phyloP scores from a whole-genome alignment of 352 stramenopile species.

The Globisporangium lucens region DNA sequence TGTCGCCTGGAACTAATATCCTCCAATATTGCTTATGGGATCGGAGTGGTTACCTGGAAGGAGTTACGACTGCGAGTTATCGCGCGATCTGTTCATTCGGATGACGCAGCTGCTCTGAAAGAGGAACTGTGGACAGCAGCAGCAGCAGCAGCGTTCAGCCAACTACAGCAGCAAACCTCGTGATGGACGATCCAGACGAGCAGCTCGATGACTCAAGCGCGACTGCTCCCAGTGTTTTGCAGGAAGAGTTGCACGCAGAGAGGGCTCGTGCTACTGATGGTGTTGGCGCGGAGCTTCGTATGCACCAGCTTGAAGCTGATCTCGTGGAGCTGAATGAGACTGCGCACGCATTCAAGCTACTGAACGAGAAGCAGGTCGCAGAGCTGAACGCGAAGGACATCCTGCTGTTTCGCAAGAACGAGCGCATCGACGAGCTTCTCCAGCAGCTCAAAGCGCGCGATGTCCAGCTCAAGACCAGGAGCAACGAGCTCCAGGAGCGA shows the following conservation, averaged over 20 bases:
- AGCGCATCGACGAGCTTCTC: conserved; percentile 59
- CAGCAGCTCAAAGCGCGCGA: conserved; percentile 38
- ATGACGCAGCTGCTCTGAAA: not conserved
- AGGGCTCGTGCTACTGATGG: not conserved
- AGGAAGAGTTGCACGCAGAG: not conserved
- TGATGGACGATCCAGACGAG: not conserved
- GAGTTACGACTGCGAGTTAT: not conserved
- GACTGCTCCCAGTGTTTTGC: not conserved
- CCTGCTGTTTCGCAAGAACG: conserved; percentile 48
- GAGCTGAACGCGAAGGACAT: conserved; percentile 73
- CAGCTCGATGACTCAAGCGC: not conserved
- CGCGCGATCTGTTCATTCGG: not conserved
- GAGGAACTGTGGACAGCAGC: not conserved
- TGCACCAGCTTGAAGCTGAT: not conserved
- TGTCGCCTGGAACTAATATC: not conserved
- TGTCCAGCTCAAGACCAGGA: conserved; percentile 9
- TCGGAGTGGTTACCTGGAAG: not conserved
- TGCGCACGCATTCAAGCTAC: conserved; percentile 39
- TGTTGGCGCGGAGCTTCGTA: not conserved
- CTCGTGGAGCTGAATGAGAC: conserved; percentile 26
- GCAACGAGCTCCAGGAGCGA: conserved; percentile 14
- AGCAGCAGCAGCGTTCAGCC: not conserved
- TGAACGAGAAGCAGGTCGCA: conserved; percentile 51
- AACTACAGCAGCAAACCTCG: not conserved
- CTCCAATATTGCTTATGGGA: not conserved